Evolutionary conservation across 2,329 filamentous ascomycete genomes (phyloP).

Genomic region (Ophiostoma fasciatum): DNA sequence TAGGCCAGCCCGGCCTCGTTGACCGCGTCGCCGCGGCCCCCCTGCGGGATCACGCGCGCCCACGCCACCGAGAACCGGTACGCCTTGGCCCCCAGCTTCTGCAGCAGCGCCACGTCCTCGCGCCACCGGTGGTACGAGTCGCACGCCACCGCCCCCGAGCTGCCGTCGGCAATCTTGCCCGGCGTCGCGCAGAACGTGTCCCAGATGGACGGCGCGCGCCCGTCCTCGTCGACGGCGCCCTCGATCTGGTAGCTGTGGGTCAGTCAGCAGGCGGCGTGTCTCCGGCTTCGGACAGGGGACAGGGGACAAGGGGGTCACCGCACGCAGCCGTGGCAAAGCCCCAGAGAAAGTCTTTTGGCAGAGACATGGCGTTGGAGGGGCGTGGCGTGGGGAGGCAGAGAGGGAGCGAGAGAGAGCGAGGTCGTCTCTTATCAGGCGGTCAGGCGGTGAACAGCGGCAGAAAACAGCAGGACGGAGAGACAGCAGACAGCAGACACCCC

Average conservation of each 20-base stretch:
- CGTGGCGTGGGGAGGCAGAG: too few species aligned
- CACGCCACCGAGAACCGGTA: constrained; percentile 81
- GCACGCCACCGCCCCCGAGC: constrained; percentile 63
- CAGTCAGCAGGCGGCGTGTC: background rate
- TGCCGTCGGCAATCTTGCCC: constrained; percentile 69
- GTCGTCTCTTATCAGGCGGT: too few species aligned
- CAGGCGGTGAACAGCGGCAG: too few species aligned
- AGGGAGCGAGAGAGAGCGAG: too few species aligned
- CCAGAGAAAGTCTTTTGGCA: constrained; percentile 61
- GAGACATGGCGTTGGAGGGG: too few species aligned
- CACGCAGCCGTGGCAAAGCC: constrained; percentile 66
- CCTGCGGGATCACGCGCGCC: constrained; percentile 75
- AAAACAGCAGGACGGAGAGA: too few species aligned
- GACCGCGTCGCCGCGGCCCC: constrained; percentile 66
- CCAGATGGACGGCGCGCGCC: constrained; percentile 74
- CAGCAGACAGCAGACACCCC: too few species aligned
- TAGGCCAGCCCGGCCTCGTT: constrained; percentile 65
- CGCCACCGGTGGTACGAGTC: constrained; percentile 72
- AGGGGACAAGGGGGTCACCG: background rate
- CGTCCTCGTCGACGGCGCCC: constrained; percentile 58
- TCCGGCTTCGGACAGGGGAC: too few species aligned
- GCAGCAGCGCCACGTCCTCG: constrained; percentile 65
- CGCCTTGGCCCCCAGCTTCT: constrained; percentile 53
- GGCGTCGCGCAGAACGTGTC: constrained; percentile 72
- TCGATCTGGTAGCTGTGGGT: constrained; percentile 68